These are phyloP conservation scores for Hura crepitans DNA, from an alignment of 441 rosid species.

Conservation along the genomic window DNA sequence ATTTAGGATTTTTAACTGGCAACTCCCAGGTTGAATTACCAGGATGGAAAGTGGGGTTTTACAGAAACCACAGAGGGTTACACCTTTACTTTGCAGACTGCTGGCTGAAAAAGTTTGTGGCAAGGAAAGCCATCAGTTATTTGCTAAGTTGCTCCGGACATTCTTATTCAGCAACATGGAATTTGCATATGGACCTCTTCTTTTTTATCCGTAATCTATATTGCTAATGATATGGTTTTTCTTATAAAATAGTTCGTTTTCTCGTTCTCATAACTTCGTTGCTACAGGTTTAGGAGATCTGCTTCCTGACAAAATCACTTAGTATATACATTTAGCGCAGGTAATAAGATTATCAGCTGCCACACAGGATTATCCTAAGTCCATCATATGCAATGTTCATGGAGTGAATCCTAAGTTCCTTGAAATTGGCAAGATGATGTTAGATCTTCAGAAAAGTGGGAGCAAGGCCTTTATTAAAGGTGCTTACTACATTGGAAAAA, in stretches of 20 bases:
- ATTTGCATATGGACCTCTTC: background rate
- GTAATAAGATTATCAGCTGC: constrained; percentile 90
- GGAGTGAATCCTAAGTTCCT: constrained; percentile 95
- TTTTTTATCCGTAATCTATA: background rate
- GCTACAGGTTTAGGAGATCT: background rate
- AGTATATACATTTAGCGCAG: constrained; percentile 44
- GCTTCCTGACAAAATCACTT: constrained; percentile 15
- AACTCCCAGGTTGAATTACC: background rate
- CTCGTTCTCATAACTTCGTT: constrained; percentile 9
- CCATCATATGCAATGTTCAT: constrained; percentile 83
- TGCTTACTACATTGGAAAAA: constrained; percentile 85
- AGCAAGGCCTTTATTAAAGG: constrained; percentile 58
- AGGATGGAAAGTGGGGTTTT: background rate
- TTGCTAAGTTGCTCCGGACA: background rate
- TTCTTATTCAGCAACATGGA: background rate
- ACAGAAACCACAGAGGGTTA: background rate
- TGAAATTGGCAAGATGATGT: constrained; percentile 65
- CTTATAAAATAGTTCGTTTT: background rate
- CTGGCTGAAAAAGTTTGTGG: background rate
- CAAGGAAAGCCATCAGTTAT: background rate
- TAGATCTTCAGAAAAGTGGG: constrained; percentile 52
- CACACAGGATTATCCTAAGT: constrained; percentile 80
- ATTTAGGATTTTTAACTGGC: background rate
- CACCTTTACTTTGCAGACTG: background rate
- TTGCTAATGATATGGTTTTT: background rate